These are phyloP conservation scores for Blastomyces gilchristii DNA, from an alignment of 2,329 filamentous ascomycete genomes.

Conservation along the genomic window DNA sequence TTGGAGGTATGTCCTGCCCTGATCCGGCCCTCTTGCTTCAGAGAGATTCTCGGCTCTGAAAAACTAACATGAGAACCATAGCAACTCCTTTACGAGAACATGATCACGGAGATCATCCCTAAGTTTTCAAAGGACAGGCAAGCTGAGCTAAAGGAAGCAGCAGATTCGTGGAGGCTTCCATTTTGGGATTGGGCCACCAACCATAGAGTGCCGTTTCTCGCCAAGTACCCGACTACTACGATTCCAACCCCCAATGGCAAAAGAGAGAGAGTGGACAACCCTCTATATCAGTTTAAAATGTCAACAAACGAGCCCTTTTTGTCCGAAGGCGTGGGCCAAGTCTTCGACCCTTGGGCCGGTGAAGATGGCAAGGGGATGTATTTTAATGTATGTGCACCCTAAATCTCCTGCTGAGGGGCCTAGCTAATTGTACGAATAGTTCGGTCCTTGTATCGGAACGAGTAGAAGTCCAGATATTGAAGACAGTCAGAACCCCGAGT, in stretches of 20 bases:
- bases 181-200: conserved; percentile 41
- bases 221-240: conserved; percentile 20
- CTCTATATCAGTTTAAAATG: conserved; percentile 38
- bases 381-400: conserved; percentile 6
- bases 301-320: conserved; percentile 15
- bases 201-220: conserved; percentile 21
- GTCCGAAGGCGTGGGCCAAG: conserved; percentile 8
- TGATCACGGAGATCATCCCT: conserved; percentile 25
- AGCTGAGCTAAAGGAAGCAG: conserved; percentile 36
- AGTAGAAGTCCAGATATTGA: conserved; percentile 11
- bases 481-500: conserved; percentile 19
- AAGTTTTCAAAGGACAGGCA: conserved; percentile 35
- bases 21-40: background rate
- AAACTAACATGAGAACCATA: conserved; percentile 13
- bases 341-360: conserved; percentile 6
- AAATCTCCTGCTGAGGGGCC: background rate
- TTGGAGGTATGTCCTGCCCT: conserved; percentile 40
- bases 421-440: conserved; percentile 10
- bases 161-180: conserved; percentile 37
- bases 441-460: conserved; percentile 15
- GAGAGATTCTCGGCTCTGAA: background rate
- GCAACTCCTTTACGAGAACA: conserved; percentile 32
- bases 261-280: conserved; percentile 32
- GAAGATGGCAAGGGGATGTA: conserved; percentile 6
- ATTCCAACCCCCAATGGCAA: conserved; percentile 33